phyloP scores from a whole-genome alignment of 805 yeast genomes.

The Spathaspora hagerdaliae region DNA sequence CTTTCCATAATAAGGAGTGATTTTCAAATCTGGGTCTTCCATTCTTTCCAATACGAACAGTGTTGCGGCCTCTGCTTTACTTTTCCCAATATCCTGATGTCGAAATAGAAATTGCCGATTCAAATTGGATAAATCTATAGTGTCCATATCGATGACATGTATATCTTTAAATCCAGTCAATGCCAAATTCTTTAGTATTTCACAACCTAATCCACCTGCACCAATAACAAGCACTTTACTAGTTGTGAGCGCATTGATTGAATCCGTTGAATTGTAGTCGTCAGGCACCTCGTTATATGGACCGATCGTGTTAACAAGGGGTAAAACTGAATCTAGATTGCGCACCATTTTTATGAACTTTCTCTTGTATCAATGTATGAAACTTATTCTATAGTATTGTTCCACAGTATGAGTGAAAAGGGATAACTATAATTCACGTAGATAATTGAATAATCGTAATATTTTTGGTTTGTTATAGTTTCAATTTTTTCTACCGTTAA shows the following conservation, averaged over 20 bases:
- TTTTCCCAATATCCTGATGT: conserved; percentile 53
- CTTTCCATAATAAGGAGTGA: conserved; percentile 59
- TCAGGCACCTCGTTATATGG: conserved; percentile 39
- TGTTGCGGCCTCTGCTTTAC: conserved; percentile 68
- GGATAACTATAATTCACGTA: too few relatives aligned
- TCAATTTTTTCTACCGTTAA: too few relatives aligned
- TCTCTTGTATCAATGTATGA: too few relatives aligned
- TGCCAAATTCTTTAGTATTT: conserved; percentile 68
- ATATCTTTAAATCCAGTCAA: conserved; percentile 63
- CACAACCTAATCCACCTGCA: conserved; percentile 85
- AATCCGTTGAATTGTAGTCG: conserved; percentile 23
- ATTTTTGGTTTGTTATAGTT: too few relatives aligned
- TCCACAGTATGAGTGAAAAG: too few relatives aligned
- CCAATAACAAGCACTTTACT: conserved; percentile 50
- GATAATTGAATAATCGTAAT: too few relatives aligned
- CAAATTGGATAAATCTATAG: conserved; percentile 70
- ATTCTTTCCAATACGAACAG: conserved; percentile 47
- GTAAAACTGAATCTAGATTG: conserved; percentile 16
- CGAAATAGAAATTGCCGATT: conserved; percentile 75
- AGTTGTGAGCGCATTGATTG: conserved; percentile 16
- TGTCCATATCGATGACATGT: conserved; percentile 78
- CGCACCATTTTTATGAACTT: conserved; percentile 8
- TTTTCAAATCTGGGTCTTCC: conserved; percentile 28
- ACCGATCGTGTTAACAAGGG: conserved; percentile 23
- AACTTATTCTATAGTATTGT: too few relatives aligned